These are phyloP conservation scores for Logfia minima DNA, from an alignment of 129 eudicot species.

Conservation along the genomic window DNA sequence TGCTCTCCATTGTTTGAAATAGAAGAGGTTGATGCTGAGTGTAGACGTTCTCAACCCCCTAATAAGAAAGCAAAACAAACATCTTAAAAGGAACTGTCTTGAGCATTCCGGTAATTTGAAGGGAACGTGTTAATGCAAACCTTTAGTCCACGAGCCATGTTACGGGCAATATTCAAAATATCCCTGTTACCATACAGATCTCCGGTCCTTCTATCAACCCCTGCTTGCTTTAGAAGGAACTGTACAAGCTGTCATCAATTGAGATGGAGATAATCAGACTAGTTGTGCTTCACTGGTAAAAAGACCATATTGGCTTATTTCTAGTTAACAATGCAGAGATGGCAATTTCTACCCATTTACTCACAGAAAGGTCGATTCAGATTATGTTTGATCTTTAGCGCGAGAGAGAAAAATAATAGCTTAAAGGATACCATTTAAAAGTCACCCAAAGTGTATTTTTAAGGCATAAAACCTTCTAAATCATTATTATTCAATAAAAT, in stretches of 20 bases:
- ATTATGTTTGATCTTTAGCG: background rate
- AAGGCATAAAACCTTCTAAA: background rate
- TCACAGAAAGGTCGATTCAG: background rate
- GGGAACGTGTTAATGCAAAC: conserved; percentile 34
- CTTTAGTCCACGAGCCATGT: conserved; percentile 99
- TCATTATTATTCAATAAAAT: background rate
- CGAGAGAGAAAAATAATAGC: background rate
- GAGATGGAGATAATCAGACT: conserved; percentile 11
- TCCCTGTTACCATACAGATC: conserved; percentile 96
- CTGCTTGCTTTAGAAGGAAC: conserved; percentile 94
- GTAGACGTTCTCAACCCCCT: conserved; percentile 99
- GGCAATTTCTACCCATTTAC: background rate
- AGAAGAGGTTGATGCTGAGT: conserved; percentile 98
- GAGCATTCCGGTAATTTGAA: background rate
- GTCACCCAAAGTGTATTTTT: background rate
- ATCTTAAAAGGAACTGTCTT: background rate
- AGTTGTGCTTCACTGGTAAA: conserved; percentile 3
- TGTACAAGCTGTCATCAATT: conserved; percentile 79
- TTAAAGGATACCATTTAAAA: background rate
- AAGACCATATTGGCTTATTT: background rate
- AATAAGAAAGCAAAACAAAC: conserved; percentile 17
- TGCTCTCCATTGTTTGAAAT: conserved; percentile 91
- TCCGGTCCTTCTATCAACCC: conserved; percentile 90
- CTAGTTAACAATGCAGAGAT: background rate
- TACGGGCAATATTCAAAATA: conserved; percentile 84